These are phyloP conservation scores for Sordaria brevicollis DNA, from an alignment of 495 filamentous ascomycete species.

Conservation along the genomic window DNA sequence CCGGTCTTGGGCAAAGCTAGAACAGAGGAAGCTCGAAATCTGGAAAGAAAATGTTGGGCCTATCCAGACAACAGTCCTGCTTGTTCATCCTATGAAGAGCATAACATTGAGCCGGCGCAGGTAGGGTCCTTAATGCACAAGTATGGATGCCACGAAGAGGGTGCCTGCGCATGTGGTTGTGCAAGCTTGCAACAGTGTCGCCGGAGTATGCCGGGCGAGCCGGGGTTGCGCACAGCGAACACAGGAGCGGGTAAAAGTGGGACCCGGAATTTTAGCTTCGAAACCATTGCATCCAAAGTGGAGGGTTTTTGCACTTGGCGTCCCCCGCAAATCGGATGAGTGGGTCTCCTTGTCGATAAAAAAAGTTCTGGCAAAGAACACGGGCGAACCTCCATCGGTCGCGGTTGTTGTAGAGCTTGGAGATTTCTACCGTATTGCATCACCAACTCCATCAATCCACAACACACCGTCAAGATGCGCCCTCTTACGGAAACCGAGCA, in stretches of 20 bases:
- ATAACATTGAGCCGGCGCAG: no score
- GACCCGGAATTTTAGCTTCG: neutral
- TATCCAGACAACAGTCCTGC: no score
- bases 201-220: neutral
- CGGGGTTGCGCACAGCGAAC: neutral
- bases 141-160: neutral
- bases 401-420: neutral
- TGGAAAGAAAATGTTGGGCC: no score
- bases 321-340: neutral
- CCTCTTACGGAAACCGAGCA: constrained; percentile 65
- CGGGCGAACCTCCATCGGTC: neutral
- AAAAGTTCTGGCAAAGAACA: neutral
- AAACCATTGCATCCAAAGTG: neutral
- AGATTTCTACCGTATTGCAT: neutral
- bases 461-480: constrained; percentile 44
- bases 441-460: neutral
- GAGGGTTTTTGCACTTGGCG: neutral
- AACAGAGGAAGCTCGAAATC: no score
- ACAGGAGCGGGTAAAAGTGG: constrained; percentile 18
- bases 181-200: neutral
- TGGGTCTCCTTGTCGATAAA: neutral
- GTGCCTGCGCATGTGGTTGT: neutral
- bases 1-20: no score
- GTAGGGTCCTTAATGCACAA: no score
- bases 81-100: no score